Percentiles rank a stretch among this genome's conserved stretches.
phyloP scores from a whole-genome alignment of 1,139 yeast species.

The Saccharomycopsis crataegensis region DNA sequence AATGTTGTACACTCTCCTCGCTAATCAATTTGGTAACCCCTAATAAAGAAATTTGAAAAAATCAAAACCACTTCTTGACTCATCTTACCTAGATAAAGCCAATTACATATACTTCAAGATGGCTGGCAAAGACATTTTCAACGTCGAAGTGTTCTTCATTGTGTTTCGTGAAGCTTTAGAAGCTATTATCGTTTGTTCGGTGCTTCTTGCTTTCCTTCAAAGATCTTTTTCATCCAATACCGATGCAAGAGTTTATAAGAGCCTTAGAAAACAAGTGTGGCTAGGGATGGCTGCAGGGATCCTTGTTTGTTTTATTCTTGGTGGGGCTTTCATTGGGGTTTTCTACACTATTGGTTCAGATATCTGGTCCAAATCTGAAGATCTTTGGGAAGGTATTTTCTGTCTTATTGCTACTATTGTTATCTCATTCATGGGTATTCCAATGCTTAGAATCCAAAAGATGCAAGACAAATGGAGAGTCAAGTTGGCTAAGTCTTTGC shows the following conservation, averaged over 20 bases:
- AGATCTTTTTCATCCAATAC: slow-evolving; percentile 35
- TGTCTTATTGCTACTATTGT: slow-evolving; percentile 72
- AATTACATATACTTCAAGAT: neutral
- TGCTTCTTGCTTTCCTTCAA: slow-evolving; percentile 69
- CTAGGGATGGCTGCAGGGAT: slow-evolving; percentile 70
- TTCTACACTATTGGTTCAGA: slow-evolving; percentile 75
- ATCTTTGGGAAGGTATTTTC: slow-evolving; percentile 88
- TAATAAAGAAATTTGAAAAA: no score
- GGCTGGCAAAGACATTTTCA: slow-evolving; percentile 18
- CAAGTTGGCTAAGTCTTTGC: slow-evolving; percentile 49
- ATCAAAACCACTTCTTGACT: no score
- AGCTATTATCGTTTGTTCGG: slow-evolving; percentile 82
- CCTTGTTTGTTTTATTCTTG: slow-evolving; percentile 65
- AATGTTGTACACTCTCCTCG: no score
- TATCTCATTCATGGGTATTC: slow-evolving; percentile 85
- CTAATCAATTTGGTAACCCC: no score
- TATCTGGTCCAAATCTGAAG: slow-evolving; percentile 75
- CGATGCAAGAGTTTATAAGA: slow-evolving; percentile 29
- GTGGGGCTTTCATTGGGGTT: slow-evolving; percentile 64
- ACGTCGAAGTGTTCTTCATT: slow-evolving; percentile 69
- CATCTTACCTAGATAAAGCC: no score
- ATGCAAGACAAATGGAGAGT: slow-evolving; percentile 85
- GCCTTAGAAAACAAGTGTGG: slow-evolving; percentile 71
- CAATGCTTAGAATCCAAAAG: slow-evolving; percentile 75
- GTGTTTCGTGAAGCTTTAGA: slow-evolving; percentile 82